Percentiles rank a stretch among this genome's conserved stretches.
Conservation (phyloP, 2,329 filamentous ascomycete genomes). For the Dryadomyces sulphureus region DNA sequence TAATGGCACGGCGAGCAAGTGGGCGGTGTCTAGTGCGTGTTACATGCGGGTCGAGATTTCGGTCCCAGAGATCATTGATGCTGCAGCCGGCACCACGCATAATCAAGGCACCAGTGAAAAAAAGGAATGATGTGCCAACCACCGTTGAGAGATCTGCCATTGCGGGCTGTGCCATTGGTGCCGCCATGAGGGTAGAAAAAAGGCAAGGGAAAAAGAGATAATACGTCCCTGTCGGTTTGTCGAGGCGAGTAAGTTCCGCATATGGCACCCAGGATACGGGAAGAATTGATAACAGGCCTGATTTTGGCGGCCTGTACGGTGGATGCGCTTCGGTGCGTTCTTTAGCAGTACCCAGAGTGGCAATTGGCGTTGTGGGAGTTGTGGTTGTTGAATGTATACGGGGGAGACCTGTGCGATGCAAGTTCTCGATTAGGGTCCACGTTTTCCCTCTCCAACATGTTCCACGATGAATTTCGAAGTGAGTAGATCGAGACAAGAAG, state of each 20-base stretch:
- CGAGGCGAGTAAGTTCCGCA: constrained; percentile 64
- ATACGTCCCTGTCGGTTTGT: constrained; percentile 70
- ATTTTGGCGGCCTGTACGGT: constrained; percentile 51
- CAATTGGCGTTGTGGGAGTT: constrained; percentile 3
- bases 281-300: constrained; percentile 54
- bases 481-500: no score
- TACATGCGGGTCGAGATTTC: constrained; percentile 72
- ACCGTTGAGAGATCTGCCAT: constrained; percentile 46
- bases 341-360: constrained; percentile 7
- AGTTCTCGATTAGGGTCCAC: no score
- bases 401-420: no score
- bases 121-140: constrained; percentile 50
- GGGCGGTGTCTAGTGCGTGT: constrained; percentile 62
- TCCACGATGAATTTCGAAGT: no score
- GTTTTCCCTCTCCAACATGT: no score
- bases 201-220: constrained; percentile 78
- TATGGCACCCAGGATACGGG: constrained; percentile 63
- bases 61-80: constrained; percentile 85
- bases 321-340: constrained; percentile 8
- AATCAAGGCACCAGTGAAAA: constrained; percentile 61
- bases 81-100: constrained; percentile 83
- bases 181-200: constrained; percentile 70
- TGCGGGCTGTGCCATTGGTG: constrained; percentile 45
- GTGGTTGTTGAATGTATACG: background rate
- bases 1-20: constrained; percentile 65